A percentile compares a stretch with the other conserved stretches of the same genome.
Conservation (phyloP, 192 early-diverging fungal species). For the Rhizophagus sp. region DNA sequence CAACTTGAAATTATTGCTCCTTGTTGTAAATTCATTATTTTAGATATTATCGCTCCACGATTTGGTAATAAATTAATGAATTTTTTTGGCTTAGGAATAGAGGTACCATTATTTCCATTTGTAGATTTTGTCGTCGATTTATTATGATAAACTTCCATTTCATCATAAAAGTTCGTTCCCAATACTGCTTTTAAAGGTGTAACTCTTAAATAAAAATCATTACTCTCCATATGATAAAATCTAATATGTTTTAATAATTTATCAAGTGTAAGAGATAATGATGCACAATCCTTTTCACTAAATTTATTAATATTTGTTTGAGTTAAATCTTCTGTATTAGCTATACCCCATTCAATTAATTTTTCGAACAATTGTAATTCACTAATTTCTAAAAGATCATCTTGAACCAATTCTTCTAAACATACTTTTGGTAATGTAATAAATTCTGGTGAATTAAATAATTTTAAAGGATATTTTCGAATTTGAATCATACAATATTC, state of each 20-base stretch:
- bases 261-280: background rate
- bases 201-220: background rate
- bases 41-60: slow-evolving; percentile 8
- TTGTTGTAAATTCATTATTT: slow-evolving; percentile 8
- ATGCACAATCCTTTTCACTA: background rate
- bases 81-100: background rate
- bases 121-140: background rate
- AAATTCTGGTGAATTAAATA: slow-evolving; percentile 14
- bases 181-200: background rate
- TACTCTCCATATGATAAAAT: slow-evolving; percentile 4
- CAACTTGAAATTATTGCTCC: slow-evolving; percentile 20
- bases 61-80: slow-evolving; percentile 8
- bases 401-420: background rate
- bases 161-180: background rate
- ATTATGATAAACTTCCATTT: slow-evolving; percentile 1
- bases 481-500: slow-evolving; percentile 15
- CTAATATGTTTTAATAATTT: slow-evolving; percentile 4
- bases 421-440: background rate
- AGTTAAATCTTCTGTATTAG: background rate
- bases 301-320: background rate
- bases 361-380: slow-evolving; percentile 19
- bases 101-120: background rate
- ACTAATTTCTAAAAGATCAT: slow-evolving; percentile 15
- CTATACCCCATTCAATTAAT: slow-evolving; percentile 19
- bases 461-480: slow-evolving; percentile 8